These are phyloP conservation scores for Stellera chamaejasme DNA, from an alignment of 345 rosid species.

Conservation along the genomic window DNA sequence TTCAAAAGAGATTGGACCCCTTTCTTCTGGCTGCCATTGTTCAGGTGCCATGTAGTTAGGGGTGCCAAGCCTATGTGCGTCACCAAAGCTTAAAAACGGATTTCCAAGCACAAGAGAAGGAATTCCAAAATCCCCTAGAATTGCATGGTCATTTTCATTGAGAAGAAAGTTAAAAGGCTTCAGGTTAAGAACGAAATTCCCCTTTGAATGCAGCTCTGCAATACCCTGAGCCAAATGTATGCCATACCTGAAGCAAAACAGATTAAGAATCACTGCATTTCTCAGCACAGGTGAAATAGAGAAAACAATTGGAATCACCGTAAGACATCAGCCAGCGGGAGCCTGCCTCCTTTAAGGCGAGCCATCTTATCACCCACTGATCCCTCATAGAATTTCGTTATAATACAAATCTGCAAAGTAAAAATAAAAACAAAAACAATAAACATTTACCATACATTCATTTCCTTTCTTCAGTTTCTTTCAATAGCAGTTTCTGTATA, in stretches of 20 bases:
- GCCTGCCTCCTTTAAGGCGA: slow-evolving; percentile 73
- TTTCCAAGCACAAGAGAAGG: slow-evolving; percentile 68
- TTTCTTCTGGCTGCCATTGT: slow-evolving; percentile 85
- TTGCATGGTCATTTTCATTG: slow-evolving; percentile 50
- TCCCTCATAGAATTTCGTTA: slow-evolving; percentile 88
- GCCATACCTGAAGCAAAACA: slow-evolving; percentile 53
- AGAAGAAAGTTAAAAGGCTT: slow-evolving; percentile 79
- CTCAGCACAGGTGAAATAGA: neutral
- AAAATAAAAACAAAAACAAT: neutral
- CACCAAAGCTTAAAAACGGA: slow-evolving; percentile 56
- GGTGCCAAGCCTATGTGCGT: slow-evolving; percentile 65
- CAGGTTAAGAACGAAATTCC: slow-evolving; percentile 64
- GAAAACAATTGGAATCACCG: slow-evolving; percentile 33
- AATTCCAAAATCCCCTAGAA: slow-evolving; percentile 77
- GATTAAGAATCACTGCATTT: slow-evolving; percentile 6
- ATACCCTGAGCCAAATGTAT: slow-evolving; percentile 64
- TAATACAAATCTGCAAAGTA: slow-evolving; percentile 49
- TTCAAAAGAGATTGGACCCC: slow-evolving; percentile 84
- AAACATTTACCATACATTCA: slow-evolving; percentile 7
- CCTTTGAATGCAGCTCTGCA: slow-evolving; percentile 57
- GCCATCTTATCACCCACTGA: slow-evolving; percentile 85
- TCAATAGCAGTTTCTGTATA: too few species aligned
- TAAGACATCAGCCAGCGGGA: slow-evolving; percentile 46
- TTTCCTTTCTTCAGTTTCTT: neutral
- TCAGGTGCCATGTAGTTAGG: slow-evolving; percentile 99